A percentile compares a stretch with the other conserved stretches of the same genome.
phyloP scores from a whole-genome alignment of 176 grass and related monocot genomes.

The Carex littledalei region DNA sequence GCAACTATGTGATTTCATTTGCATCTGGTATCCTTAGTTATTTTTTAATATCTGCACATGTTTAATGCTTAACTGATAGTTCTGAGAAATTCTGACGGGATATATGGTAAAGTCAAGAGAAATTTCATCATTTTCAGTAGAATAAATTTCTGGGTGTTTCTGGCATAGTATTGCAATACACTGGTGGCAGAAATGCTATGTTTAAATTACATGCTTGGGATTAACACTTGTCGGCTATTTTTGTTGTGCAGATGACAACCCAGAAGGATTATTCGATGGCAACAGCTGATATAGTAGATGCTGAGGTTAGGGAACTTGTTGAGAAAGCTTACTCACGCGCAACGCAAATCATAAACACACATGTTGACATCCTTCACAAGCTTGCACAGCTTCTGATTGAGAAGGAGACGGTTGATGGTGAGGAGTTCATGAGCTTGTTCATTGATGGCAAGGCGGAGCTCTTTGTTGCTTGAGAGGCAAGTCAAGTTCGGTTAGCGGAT shows the following conservation, averaged over 20 bases:
- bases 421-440: slow-evolving; percentile 98
- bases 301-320: slow-evolving; percentile 89
- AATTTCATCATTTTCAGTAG: not conserved
- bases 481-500: not conserved
- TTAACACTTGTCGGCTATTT: not conserved
- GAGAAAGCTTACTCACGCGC: slow-evolving; percentile 72
- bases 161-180: not conserved
- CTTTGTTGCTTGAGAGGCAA: slow-evolving; percentile 46
- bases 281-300: slow-evolving; percentile 75
- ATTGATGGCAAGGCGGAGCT: slow-evolving; percentile 89
- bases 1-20: not conserved
- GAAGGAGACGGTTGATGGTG: slow-evolving; percentile 92
- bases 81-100: not conserved
- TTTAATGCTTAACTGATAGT: not conserved
- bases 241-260: slow-evolving; percentile 57
- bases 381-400: slow-evolving; percentile 87
- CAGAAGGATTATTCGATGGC: slow-evolving; percentile 99
- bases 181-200: not conserved
- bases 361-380: slow-evolving; percentile 89
- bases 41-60: not conserved
- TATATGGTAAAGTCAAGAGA: not conserved
- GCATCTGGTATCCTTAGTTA: not conserved
- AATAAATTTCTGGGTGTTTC: not conserved
- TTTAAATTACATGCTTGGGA: not conserved
- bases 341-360: slow-evolving; percentile 56